A percentile compares a stretch with the other conserved stretches of the same genome.
Evolutionary conservation across 306 rosid species (phyloP).

Genomic region (Castanospermum australe): DNA sequence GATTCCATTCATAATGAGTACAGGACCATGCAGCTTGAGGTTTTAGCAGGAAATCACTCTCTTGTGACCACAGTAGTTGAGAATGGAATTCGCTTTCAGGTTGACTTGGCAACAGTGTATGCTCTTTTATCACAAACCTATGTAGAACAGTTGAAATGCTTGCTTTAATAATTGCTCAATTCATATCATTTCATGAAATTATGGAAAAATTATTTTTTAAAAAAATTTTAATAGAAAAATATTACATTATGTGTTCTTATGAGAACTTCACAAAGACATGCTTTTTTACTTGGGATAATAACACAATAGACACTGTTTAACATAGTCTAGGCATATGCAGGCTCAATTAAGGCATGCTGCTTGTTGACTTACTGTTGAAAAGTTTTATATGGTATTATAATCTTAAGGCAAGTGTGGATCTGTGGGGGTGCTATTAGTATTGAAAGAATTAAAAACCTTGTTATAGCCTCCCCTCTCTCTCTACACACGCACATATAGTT

Average conservation of each 20-base stretch:
- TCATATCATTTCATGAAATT: constrained; percentile 12
- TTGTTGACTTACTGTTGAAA: constrained; percentile 6
- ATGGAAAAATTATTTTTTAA: background rate
- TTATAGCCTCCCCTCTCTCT: background rate
- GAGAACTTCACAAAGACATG: background rate
- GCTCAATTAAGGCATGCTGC: background rate
- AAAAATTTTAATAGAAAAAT: background rate
- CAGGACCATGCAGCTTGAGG: constrained; percentile 97
- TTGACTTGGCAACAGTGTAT: constrained; percentile 93
- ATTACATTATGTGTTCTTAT: background rate
- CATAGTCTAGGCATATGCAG: background rate
- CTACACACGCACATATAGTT: background rate
- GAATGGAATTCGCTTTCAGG: constrained; percentile 83
- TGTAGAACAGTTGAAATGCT: constrained; percentile 18
- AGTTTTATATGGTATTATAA: background rate
- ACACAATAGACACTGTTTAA: background rate
- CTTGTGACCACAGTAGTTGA: constrained; percentile 86
- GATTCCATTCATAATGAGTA: constrained; percentile 81
- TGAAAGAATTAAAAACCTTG: background rate
- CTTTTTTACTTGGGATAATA: background rate
- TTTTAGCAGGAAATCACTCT: constrained; percentile 92
- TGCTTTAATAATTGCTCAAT: constrained; percentile 16
- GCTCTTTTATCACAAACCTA: constrained; percentile 37
- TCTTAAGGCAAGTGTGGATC: background rate
- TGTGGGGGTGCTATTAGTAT: background rate